Base-by-base conservation (phyloP, 2,329 filamentous ascomycete genomes). In the Emydomyces testavorans region DNA sequence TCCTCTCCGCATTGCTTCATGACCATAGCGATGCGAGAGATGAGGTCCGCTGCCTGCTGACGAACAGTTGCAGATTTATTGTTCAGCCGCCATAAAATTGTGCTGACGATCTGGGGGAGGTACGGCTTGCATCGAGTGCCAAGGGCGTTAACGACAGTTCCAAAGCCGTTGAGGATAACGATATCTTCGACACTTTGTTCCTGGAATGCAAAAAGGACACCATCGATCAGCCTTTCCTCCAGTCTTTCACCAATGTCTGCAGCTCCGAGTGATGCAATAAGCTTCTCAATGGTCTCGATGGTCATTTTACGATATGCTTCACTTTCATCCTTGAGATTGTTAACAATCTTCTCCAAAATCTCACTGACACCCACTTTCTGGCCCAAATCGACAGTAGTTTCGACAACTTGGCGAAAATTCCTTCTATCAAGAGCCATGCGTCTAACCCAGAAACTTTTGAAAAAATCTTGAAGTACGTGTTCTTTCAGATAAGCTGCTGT, bases 291-390 rank as follows among this genome's bases (percentile, higher is more conserved):
- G 0, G 92, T 96, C 71, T 98, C 92, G 28, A 98, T 84, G 0
- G 92, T 95, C 92, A 98, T 98, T 74, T 96, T 96, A 42, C 92
- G 82, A 67, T 98, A 98, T 1, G 90, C 83, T 64, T 98, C 92
- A 64, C 85, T 95, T 67, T 98, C 92, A 61, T 98, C 92, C 67
- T 98, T 98, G 56, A 98, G 77, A 62, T 98, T 95, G 68, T 80
- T 84, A 45, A 96, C 92, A 50, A 96, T 85, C 39, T 89, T 77
- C 65, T 95, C 87, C 3, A 96, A 75, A 51, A 98, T 96, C 71
- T 96, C 90, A 56, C 88, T 83, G 46, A 89, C 89, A 35, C 92
- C 92, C n/a, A 96, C 90, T 68, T 98, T 98, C 64, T 96, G 88
- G 46, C 88, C 89, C 41, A 98, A 79, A 59, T 98, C 92, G 11